phyloP scores from a whole-genome alignment of 2,329 filamentous ascomycete genomes.

The Acarospora socialis region DNA sequence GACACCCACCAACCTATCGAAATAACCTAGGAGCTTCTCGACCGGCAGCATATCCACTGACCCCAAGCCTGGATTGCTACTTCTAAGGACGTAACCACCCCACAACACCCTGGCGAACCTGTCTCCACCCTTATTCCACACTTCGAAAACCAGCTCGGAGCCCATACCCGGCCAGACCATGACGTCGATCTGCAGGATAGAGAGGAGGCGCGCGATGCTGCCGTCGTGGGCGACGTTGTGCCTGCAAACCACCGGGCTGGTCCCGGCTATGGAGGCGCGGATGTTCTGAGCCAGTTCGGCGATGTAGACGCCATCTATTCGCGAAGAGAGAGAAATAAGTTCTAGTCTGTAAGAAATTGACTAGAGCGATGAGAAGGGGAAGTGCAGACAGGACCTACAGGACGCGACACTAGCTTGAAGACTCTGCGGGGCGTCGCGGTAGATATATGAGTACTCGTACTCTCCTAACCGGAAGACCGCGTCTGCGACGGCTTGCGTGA shows the following conservation, averaged over 20 bases:
- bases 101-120: constrained; percentile 55
- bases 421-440: constrained; percentile 50
- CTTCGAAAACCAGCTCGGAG: constrained; percentile 61
- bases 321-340: no score
- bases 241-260: constrained; percentile 37
- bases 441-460: constrained; percentile 69
- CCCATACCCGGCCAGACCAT: constrained; percentile 87
- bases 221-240: constrained; percentile 78
- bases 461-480: constrained; percentile 61
- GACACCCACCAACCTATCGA: constrained; percentile 54
- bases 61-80: constrained; percentile 55
- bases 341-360: no score
- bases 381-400: no score
- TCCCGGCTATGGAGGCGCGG: constrained; percentile 31
- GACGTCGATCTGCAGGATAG: constrained; percentile 53
- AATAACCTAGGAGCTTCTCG: constrained; percentile 50
- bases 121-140: constrained; percentile 38
- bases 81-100: constrained; percentile 50
- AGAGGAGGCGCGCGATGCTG: constrained; percentile 50
- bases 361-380: no score
- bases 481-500: constrained; percentile 49
- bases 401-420: constrained; percentile 47
- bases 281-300: constrained; percentile 57
- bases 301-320: constrained; percentile 62
- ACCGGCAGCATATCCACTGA: constrained; percentile 56